phyloP scores from a whole-genome alignment of 768 basidiomycete species.

The Lepiota venenata region DNA sequence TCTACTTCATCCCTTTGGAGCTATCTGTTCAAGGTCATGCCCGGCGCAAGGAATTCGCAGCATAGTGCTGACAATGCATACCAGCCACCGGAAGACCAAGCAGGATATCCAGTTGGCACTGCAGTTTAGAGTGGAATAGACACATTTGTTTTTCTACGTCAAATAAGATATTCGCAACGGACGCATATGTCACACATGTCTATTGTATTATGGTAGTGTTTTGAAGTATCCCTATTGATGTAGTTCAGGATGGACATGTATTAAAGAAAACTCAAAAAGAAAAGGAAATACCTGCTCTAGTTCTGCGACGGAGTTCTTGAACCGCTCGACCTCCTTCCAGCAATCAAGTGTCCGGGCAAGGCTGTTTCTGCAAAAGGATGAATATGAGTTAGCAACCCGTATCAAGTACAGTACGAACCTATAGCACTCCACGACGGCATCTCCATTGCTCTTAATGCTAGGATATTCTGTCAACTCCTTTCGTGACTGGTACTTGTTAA shows the following conservation, averaged over 20 bases:
- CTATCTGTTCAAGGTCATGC: constrained; percentile 12
- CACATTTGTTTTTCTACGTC: background rate
- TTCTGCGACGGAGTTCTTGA: constrained; percentile 64
- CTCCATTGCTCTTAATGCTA: constrained; percentile 51
- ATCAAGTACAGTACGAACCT: constrained; percentile 39
- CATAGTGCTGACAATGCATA: constrained; percentile 4
- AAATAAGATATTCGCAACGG: background rate
- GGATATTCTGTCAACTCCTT: constrained; percentile 52
- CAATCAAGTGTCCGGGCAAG: constrained; percentile 61
- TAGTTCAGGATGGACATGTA: constrained; percentile 6
- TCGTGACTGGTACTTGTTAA: constrained; percentile 65
- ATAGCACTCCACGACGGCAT: constrained; percentile 74
- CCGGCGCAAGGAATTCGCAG: constrained; percentile 6
- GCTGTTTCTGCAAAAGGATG: constrained; percentile 40
- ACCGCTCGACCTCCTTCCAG: constrained; percentile 66
- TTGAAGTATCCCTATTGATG: constrained; percentile 56
- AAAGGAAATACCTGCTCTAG: constrained; percentile 58
- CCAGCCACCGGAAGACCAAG: background rate
- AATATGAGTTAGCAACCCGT: constrained; percentile 4
- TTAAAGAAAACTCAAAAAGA: background rate
- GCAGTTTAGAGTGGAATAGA: constrained; percentile 6
- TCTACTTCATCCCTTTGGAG: constrained; percentile 19
- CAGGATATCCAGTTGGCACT: constrained; percentile 11
- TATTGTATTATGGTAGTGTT: constrained; percentile 41
- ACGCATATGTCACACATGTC: constrained; percentile 3